phyloP scores from a whole-genome alignment of 257 asterid genomes.

The Penstemon barbatus region DNA sequence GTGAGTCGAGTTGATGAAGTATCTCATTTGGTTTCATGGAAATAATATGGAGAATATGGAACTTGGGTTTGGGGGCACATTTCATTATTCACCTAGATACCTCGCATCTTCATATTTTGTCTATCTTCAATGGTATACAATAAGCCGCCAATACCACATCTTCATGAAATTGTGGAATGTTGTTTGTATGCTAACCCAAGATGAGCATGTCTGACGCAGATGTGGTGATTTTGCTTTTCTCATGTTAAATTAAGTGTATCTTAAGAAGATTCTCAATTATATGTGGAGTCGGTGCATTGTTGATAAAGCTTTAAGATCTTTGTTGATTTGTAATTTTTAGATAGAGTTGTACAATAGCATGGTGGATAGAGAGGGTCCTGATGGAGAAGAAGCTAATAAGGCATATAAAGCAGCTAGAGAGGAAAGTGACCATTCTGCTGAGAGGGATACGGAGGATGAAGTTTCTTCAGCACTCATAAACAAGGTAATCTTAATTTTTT shows the following conservation, averaged over 20 bases:
- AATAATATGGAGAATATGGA: no score
- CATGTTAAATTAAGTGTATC: slow-evolving; percentile 5
- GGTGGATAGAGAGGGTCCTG: slow-evolving; percentile 81
- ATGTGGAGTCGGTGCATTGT: background rate
- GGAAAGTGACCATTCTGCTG: slow-evolving; percentile 62
- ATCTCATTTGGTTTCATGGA: background rate
- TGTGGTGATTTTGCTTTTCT: background rate
- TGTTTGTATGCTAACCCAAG: background rate
- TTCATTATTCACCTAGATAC: no score
- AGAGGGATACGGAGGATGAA: slow-evolving; percentile 63
- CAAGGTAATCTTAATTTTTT: slow-evolving; percentile 56
- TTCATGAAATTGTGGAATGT: no score
- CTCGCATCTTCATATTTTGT: background rate
- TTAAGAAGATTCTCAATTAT: slow-evolving; percentile 18
- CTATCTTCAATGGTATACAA: background rate
- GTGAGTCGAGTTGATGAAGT: background rate
- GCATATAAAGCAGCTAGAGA: slow-evolving; percentile 89
- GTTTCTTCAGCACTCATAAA: slow-evolving; percentile 89
- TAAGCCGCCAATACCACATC: background rate
- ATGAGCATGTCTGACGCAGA: background rate
- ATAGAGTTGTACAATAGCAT: slow-evolving; percentile 80
- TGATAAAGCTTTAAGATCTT: slow-evolving; percentile 11
- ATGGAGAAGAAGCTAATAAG: slow-evolving; percentile 71
- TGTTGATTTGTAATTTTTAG: slow-evolving; percentile 44
- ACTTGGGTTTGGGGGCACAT: no score